phyloP scores from a whole-genome alignment of 108 stramenopile species.

The Parietichytrium sp. region DNA sequence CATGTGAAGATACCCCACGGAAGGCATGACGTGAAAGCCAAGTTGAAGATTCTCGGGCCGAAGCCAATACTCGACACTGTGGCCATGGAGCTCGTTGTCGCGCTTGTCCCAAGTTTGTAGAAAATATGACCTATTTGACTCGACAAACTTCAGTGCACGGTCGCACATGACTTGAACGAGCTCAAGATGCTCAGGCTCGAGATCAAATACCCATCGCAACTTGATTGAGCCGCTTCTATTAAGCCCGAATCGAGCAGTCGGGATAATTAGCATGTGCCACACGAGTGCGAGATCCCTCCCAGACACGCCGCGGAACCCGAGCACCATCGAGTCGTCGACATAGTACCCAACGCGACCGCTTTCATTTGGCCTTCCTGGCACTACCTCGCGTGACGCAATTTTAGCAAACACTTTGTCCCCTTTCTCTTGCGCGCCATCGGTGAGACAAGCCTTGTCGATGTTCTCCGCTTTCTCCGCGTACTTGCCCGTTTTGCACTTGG shows the following conservation, averaged over 20 bases:
- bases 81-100: background rate
- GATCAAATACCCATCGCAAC: constrained; percentile 9
- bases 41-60: constrained; percentile 10
- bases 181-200: background rate
- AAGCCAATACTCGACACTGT: background rate
- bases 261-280: constrained; percentile 34
- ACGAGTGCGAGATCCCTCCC: background rate
- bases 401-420: background rate
- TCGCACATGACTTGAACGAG: background rate
- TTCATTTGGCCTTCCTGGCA: background rate
- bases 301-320: constrained; percentile 18
- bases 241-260: background rate
- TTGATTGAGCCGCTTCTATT: background rate
- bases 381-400: background rate
- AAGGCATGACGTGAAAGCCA: background rate
- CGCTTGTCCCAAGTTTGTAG: background rate
- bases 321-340: background rate
- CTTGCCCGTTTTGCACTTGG: background rate
- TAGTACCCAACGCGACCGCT: background rate
- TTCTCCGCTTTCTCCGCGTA: background rate
- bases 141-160: background rate
- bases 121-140: background rate
- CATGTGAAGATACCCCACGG: constrained; percentile 23
- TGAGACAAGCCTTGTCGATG: background rate
- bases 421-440: background rate